A percentile compares a stretch with the other conserved stretches of the same genome.
phyloP scores from a whole-genome alignment of 768 basidiomycete genomes.

The Punctularia strigosozonata region DNA sequence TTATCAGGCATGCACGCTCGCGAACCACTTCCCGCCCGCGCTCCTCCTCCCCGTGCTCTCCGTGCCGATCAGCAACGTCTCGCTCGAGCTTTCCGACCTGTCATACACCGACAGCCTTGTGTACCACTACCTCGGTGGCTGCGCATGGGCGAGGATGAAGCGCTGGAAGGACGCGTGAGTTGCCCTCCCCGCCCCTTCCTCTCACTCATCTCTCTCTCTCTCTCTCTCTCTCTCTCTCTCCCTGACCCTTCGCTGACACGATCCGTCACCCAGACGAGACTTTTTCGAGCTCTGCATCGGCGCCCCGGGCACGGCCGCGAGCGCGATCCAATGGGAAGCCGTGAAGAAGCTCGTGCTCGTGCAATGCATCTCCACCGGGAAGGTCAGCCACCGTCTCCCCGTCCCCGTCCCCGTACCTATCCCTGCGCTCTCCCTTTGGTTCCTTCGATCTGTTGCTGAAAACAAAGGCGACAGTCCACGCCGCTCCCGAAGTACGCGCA shows the following conservation, averaged over 20 bases:
- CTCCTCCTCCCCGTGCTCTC: constrained; percentile 48
- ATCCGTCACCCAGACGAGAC: too few relatives aligned
- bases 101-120: constrained; percentile 67
- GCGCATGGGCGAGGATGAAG: constrained; percentile 51
- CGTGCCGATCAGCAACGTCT: constrained; percentile 56
- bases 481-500: constrained; percentile 69
- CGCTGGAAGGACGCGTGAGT: constrained; percentile 62
- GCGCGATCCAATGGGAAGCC: constrained; percentile 75
- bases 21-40: constrained; percentile 42
- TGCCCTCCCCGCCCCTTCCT: background rate
- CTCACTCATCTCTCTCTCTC: constrained; percentile 16
- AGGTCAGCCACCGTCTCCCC: constrained; percentile 27
- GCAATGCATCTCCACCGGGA: constrained; percentile 68
- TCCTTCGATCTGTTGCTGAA: background rate
- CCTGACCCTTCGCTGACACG: too few relatives aligned
- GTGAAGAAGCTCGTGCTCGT: constrained; percentile 74
- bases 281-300: constrained; percentile 5
- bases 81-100: constrained; percentile 48
- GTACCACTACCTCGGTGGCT: constrained; percentile 79
- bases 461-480: constrained; percentile 18
- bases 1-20: constrained; percentile 48
- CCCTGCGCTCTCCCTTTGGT: background rate
- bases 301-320: constrained; percentile 42
- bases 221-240: constrained; percentile 16
- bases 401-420: background rate